A percentile compares a stretch with the other conserved stretches of the same genome.
Conservation (phyloP, 2,329 filamentous ascomycete genomes). For the Penicillium sclerotigenum region DNA sequence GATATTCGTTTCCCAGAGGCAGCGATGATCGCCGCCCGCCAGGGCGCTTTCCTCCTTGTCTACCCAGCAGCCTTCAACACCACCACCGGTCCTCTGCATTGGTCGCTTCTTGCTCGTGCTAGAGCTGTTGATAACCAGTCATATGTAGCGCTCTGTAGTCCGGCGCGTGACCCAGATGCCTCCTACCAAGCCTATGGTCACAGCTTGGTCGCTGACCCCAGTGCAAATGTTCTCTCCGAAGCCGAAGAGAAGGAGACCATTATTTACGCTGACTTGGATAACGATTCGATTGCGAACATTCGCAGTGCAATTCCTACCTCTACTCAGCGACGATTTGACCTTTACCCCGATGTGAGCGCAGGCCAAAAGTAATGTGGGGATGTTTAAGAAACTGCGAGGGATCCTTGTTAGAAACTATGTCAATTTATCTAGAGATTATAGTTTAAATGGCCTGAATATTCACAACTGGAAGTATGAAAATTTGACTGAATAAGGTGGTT, state of each 20-base stretch:
- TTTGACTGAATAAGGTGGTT: neutral
- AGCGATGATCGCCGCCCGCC: slow-evolving; percentile 80
- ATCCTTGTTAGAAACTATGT: neutral
- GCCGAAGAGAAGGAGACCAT: slow-evolving; percentile 75
- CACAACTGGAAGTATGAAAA: neutral
- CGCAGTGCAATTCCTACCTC: slow-evolving; percentile 81
- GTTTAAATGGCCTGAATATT: neutral
- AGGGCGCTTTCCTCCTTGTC: slow-evolving; percentile 80
- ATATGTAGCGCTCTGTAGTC: slow-evolving; percentile 89
- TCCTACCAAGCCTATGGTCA: slow-evolving; percentile 91
- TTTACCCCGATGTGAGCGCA: slow-evolving; percentile 84
- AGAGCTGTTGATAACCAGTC: slow-evolving; percentile 91
- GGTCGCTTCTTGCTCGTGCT: slow-evolving; percentile 76
- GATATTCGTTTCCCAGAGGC: slow-evolving; percentile 95
- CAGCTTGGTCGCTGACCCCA: slow-evolving; percentile 81
- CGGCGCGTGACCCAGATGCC: slow-evolving; percentile 73
- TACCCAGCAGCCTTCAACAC: slow-evolving; percentile 98
- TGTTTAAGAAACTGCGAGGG: neutral
- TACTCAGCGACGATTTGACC: slow-evolving; percentile 84
- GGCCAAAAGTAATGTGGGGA: slow-evolving; percentile 15
- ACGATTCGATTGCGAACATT: slow-evolving; percentile 66
- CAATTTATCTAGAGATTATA: neutral
- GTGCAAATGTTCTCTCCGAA: slow-evolving; percentile 76
- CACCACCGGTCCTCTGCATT: slow-evolving; percentile 89
- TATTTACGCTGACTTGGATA: slow-evolving; percentile 68